phyloP scores from a whole-genome alignment of 257 asterid genomes.

The Ballota nigra region DNA sequence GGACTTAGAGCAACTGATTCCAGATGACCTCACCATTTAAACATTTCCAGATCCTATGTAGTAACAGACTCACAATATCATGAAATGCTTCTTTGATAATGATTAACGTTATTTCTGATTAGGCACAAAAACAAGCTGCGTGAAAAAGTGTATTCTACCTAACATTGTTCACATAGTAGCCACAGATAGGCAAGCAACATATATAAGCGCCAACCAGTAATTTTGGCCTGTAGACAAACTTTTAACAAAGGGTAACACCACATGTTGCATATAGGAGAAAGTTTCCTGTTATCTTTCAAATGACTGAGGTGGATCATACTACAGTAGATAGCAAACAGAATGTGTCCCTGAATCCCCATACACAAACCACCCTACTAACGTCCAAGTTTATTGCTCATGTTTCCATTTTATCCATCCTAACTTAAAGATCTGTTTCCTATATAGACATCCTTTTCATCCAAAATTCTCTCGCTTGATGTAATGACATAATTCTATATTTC shows the following conservation, averaged over 20 bases:
- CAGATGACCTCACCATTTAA: neutral
- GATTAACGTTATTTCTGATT: neutral
- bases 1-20: neutral
- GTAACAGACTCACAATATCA: neutral
- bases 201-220: neutral
- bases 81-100: neutral
- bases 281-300: neutral
- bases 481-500: no score
- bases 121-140: neutral
- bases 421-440: neutral
- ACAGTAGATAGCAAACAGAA: neutral
- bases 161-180: neutral
- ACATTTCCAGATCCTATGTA: neutral
- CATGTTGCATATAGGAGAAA: neutral
- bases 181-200: neutral
- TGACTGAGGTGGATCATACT: neutral
- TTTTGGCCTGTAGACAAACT: neutral
- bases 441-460: neutral
- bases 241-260: neutral
- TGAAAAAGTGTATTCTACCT: neutral
- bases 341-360: conserved; percentile 2
- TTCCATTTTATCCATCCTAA: neutral
- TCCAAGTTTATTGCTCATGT: conserved; percentile 1
- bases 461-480: neutral
- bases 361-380: neutral